phyloP scores from a whole-genome alignment of 192 early-diverging fungal species.

The Phycomyces nitens region DNA sequence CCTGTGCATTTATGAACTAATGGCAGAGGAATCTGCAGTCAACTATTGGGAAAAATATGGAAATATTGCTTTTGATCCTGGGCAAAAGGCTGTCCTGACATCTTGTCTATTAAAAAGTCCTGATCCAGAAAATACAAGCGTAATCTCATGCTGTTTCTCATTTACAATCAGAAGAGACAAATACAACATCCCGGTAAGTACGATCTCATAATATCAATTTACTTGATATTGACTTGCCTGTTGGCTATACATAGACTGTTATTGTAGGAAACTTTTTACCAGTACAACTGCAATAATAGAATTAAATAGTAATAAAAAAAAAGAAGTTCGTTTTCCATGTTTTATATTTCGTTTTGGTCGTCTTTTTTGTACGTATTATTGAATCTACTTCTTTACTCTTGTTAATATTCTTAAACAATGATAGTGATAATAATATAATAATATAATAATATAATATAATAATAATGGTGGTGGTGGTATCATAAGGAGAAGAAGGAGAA shows the following conservation, averaged over 20 bases:
- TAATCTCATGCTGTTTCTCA: slow-evolving; percentile 86
- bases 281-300: slow-evolving; percentile 35
- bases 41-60: slow-evolving; percentile 99
- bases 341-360: too few relatives aligned
- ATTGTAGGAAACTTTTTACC: slow-evolving; percentile 74
- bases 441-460: too few relatives aligned
- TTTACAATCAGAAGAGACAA: slow-evolving; percentile 95
- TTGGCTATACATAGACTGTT: slow-evolving; percentile 33
- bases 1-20: slow-evolving; percentile 46
- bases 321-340: too few relatives aligned
- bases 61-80: slow-evolving; percentile 94
- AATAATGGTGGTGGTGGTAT: too few relatives aligned
- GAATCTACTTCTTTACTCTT: background rate
- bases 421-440: too few relatives aligned
- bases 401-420: too few relatives aligned
- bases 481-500: background rate
- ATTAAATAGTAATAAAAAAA: background rate
- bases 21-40: slow-evolving; percentile 89
- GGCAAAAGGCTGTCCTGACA: slow-evolving; percentile 94
- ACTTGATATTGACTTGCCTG: background rate
- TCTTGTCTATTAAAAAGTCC: slow-evolving; percentile 76
- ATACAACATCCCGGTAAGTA: slow-evolving; percentile 73
- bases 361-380: background rate
- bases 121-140: slow-evolving; percentile 45
- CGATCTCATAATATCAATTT: background rate